These are phyloP conservation scores for Pseudozyma hubeiensis DNA, from an alignment of 1,284 basidiomycete species.

Conservation along the genomic window DNA sequence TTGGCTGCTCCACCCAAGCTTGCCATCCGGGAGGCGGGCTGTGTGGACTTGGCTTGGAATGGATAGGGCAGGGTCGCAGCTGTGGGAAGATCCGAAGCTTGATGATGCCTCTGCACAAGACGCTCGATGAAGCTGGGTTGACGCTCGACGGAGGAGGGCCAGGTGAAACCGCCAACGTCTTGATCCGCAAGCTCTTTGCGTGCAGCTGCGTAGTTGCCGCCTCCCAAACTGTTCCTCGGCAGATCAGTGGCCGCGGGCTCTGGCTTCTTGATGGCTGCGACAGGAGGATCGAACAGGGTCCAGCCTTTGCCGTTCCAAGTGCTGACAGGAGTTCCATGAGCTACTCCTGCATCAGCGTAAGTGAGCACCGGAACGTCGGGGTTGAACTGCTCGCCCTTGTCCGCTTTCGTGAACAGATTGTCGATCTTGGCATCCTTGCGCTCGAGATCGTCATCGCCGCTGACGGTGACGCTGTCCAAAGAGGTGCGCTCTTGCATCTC, in stretches of 20 bases:
- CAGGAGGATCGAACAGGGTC: slow-evolving; percentile 39
- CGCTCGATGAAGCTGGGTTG: slow-evolving; percentile 49
- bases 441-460: slow-evolving; percentile 22
- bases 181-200: slow-evolving; percentile 28
- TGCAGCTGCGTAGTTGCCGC: slow-evolving; percentile 39
- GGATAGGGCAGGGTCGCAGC: slow-evolving; percentile 27
- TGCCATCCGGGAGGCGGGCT: slow-evolving; percentile 41
- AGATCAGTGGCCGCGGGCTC: slow-evolving; percentile 12
- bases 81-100: slow-evolving; percentile 17
- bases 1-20: slow-evolving; percentile 41
- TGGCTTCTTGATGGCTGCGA: slow-evolving; percentile 17
- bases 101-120: slow-evolving; percentile 33
- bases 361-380: slow-evolving; percentile 15
- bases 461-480: slow-evolving; percentile 31
- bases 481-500: slow-evolving; percentile 12
- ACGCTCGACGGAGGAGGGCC: slow-evolving; percentile 32
- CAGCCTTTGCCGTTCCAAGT: slow-evolving; percentile 45
- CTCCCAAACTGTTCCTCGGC: neutral
- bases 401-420: slow-evolving; percentile 7
- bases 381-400: neutral
- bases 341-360: slow-evolving; percentile 10
- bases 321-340: slow-evolving; percentile 18
- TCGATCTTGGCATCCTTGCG: slow-evolving; percentile 36
- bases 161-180: slow-evolving; percentile 34
- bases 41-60: slow-evolving; percentile 21